Evolutionary conservation across 2,329 filamentous ascomycete species (phyloP).

Genomic region (Hymenoscyphus repandus): DNA sequence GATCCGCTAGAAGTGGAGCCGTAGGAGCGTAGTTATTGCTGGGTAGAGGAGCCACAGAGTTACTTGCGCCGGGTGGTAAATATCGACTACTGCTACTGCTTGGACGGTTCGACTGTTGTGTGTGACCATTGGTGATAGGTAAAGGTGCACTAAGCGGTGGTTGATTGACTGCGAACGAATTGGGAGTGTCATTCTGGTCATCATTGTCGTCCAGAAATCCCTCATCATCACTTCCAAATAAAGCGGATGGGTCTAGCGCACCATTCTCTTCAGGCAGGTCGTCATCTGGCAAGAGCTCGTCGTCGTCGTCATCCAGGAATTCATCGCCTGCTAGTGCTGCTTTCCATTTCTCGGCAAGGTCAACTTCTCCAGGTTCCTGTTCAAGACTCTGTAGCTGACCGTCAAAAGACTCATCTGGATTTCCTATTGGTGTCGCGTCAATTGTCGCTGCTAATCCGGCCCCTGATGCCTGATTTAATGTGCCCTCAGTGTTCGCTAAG

Average conservation of each 20-base stretch:
- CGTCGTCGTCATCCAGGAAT: conserved; percentile 47
- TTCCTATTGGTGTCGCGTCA: conserved; percentile 11
- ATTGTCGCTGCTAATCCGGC: conserved; percentile 24
- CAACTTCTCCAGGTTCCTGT: conserved; percentile 41
- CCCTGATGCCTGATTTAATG: conserved; percentile 19
- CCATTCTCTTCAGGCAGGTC: conserved; percentile 20
- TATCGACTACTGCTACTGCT: conserved; percentile 26
- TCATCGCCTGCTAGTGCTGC: conserved; percentile 75
- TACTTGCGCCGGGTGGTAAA: conserved; percentile 21
- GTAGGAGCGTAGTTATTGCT: conserved; percentile 25
- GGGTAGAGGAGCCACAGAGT: conserved; percentile 4
- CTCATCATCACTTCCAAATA: conserved; percentile 79
- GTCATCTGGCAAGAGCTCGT: conserved; percentile 56
- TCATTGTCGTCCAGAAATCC: conserved; percentile 66
- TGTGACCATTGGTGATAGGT: conserved; percentile 30
- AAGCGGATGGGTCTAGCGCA: conserved; percentile 55
- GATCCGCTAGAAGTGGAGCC: conserved; percentile 29
- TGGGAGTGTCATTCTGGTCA: conserved; percentile 25
- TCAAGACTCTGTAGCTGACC: conserved; percentile 18
- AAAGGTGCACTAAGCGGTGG: conserved; percentile 26
- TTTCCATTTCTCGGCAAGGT: conserved; percentile 75
- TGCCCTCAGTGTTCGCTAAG: conserved; percentile 13
- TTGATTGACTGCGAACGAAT: conserved; percentile 19
- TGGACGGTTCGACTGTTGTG: conserved; percentile 11
- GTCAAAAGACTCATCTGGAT: no score